These are phyloP conservation scores for Westerdykella aurantiaca DNA, from an alignment of 2,329 filamentous ascomycete genomes.

Conservation along the genomic window DNA sequence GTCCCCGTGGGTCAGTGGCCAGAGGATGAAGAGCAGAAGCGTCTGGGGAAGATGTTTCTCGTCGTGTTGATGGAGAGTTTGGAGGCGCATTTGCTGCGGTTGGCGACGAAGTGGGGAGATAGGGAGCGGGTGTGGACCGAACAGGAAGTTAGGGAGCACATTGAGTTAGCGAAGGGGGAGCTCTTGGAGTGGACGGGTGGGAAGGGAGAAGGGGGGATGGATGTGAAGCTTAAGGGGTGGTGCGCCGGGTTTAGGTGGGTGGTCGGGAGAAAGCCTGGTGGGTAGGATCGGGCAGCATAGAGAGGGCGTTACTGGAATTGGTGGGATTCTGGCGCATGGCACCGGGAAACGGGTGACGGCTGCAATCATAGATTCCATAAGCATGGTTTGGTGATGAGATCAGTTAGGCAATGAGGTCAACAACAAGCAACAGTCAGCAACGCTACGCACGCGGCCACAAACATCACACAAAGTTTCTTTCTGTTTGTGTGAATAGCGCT, in stretches of 20 bases:
- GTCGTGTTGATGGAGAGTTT: slow-evolving; percentile 31
- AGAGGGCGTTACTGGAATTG: too few relatives aligned
- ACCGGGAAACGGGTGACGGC: too few relatives aligned
- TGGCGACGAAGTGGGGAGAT: slow-evolving; percentile 28
- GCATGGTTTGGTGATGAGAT: not conserved
- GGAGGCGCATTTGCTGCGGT: slow-evolving; percentile 22
- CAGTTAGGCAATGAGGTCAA: too few relatives aligned
- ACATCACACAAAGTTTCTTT: too few relatives aligned
- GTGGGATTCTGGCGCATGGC: too few relatives aligned
- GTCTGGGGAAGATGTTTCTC: slow-evolving; percentile 31
- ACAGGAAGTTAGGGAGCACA: slow-evolving; percentile 19
- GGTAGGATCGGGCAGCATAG: too few relatives aligned
- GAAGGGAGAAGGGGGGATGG: slow-evolving; percentile 9
- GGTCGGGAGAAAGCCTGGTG: slow-evolving; percentile 20
- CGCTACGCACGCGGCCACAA: too few relatives aligned
- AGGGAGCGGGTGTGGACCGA: slow-evolving; percentile 22
- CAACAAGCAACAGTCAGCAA: too few relatives aligned
- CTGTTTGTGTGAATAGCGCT: too few relatives aligned
- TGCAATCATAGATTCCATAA: too few relatives aligned
- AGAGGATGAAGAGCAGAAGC: slow-evolving; percentile 24
- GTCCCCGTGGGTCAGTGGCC: slow-evolving; percentile 33
- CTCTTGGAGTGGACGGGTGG: slow-evolving; percentile 22
- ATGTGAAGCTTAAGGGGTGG: slow-evolving; percentile 26
- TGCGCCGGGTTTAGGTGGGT: slow-evolving; percentile 35
- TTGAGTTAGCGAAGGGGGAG: slow-evolving; percentile 22